Evolutionary conservation across 2,329 filamentous ascomycete genomes (phyloP).

Genomic region (Zasmidium cellare): DNA sequence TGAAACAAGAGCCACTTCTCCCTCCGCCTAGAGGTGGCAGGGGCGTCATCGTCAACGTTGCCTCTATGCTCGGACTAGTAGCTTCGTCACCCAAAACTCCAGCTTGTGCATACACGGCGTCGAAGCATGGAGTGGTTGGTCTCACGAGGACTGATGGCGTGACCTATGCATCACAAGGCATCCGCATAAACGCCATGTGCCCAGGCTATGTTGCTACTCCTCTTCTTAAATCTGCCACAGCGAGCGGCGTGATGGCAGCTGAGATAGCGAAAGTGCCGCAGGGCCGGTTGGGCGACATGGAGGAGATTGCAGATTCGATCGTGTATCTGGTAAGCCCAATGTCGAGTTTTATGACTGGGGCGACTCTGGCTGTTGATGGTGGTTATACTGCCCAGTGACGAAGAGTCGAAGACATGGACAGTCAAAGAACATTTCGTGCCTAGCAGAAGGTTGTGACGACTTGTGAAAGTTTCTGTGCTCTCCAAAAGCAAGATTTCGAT

Average conservation of each 20-base stretch:
- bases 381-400: conserved; percentile 17
- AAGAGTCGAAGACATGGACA: background rate
- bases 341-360: conserved; percentile 29
- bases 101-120: conserved; percentile 51
- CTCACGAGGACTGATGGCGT: conserved; percentile 57
- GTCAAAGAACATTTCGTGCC: no score
- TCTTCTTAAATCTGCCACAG: conserved; percentile 8
- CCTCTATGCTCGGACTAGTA: conserved; percentile 54
- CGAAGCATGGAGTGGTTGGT: conserved; percentile 57
- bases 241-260: conserved; percentile 18
- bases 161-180: conserved; percentile 52
- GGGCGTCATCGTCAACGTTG: conserved; percentile 57
- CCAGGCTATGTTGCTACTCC: conserved; percentile 41
- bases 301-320: conserved; percentile 60
- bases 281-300: conserved; percentile 54
- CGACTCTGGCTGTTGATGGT: conserved; percentile 20
- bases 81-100: conserved; percentile 38
- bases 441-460: no score
- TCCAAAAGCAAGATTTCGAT: no score
- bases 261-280: conserved; percentile 56
- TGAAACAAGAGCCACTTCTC: conserved; percentile 41
- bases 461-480: no score
- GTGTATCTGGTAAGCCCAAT: conserved; percentile 33
- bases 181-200: conserved; percentile 63
- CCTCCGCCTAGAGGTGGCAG: conserved; percentile 26